A percentile compares a stretch with the other conserved stretches of the same genome.
phyloP scores from a whole-genome alignment of 2,329 filamentous ascomycete species.

The Neurospora crassa region DNA sequence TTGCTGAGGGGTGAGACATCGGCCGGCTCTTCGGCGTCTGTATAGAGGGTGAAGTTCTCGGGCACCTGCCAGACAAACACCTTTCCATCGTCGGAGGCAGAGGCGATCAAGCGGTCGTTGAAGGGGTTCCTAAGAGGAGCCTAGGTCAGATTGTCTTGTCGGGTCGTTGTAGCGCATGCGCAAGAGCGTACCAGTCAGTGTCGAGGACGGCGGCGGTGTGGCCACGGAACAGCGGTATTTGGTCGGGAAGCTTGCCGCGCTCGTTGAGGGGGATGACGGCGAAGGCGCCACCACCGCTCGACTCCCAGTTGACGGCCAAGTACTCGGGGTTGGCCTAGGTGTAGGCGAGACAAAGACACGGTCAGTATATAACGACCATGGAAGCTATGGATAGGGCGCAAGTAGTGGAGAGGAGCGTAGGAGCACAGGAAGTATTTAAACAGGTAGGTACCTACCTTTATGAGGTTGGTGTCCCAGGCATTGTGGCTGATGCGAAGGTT shows the following conservation, averaged over 20 bases:
- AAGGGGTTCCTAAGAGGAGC: conserved; percentile 68
- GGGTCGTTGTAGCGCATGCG: conserved; percentile 2
- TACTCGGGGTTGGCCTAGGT: conserved; percentile 86
- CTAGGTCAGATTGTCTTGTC: conserved; percentile 4
- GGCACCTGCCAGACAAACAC: conserved; percentile 96
- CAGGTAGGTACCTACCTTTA: conserved; percentile 57
- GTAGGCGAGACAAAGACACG: conserved; percentile 1
- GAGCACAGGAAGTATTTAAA: neutral
- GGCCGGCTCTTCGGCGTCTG: conserved; percentile 72
- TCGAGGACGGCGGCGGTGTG: conserved; percentile 94
- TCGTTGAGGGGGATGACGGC: conserved; percentile 89
- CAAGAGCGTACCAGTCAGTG: conserved; percentile 72
- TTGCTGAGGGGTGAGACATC: conserved; percentile 76
- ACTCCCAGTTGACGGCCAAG: conserved; percentile 96
- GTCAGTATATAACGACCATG: neutral
- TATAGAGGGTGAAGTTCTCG: conserved; percentile 72
- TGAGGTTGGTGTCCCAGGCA: conserved; percentile 97
- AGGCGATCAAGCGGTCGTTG: conserved; percentile 86
- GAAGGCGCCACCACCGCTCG: conserved; percentile 90
- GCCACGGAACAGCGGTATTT: conserved; percentile 88
- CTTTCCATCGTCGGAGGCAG: conserved; percentile 93
- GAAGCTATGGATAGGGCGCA: neutral
- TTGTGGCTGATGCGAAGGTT: conserved; percentile 95
- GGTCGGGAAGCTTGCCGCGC: conserved; percentile 82
- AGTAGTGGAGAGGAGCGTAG: neutral